Evolutionary conservation across 371 early-diverging fungal genomes (phyloP), one percentile per base, ranked within the genome.

Genomic region (Lichtheimia ramosa): DNA sequence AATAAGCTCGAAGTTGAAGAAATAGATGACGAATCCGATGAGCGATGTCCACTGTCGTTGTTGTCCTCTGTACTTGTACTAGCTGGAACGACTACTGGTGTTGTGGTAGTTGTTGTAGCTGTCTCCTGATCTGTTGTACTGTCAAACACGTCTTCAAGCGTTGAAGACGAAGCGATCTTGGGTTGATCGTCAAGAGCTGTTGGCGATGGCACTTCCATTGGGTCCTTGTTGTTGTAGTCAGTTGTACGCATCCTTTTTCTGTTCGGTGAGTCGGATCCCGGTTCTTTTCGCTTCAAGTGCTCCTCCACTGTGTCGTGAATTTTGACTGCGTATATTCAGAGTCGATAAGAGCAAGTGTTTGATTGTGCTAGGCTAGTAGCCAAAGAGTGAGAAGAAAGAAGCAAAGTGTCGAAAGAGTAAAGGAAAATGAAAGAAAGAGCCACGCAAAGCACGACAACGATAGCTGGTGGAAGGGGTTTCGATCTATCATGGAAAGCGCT

Each of bases 11-110:
- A 55, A 1, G 43, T 7, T 16, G 56, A 42, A 14, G 54, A 55
- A 15, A 43, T 43, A 7, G 56, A 55, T 55, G 56, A 55, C 56
- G 56, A 55, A 43, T 55, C 56, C 15, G 56, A 55, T 43, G 56
- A 55, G 2, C 10, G 56, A 53, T 40, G 53, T 13, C 20, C 18
- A n/a, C 3, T 20, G 15, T 15, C 13, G 7, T 18, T 18, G 20
- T 40, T 20, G 14, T 51, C 25, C 12, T 20, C 54, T 3, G 15
- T 20, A 12, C 18, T 21, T 0, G 23, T 42, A 20, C 39, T 14
- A 5, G 43, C 43, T 13, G 56, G 16, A 43, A 16, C 54, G 13
- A 34, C 40, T 20, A 34, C 42, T 14, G 54, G 40, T 13, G 34
- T 0, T 0, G 20, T 16, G 3, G 16, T 0, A 5, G 20, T 34